Base-by-base conservation (phyloP, 148 eudicot species). In the Simmondsia chinensis region DNA sequence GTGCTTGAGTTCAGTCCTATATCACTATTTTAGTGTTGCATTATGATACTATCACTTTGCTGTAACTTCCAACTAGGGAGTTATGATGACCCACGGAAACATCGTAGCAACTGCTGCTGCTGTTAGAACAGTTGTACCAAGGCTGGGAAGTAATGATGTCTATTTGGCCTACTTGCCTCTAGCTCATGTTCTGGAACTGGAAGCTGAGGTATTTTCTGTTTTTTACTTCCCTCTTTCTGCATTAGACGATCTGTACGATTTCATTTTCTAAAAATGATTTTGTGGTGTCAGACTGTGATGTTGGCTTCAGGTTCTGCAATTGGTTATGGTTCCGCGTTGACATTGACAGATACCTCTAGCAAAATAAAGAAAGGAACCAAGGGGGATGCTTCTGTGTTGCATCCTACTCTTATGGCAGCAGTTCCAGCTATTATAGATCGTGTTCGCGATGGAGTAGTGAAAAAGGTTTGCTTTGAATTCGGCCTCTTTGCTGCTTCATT, bases 351-450 rank as follows among this genome's bases (percentile, higher is more conserved):
- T 70, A 79, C 94, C 31, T 79, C 95, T 4, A 89, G 79, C 70
- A 89, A 85, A 69, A 70, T 89, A 29, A 84, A 74, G 68, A 89
- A 89, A 66, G 97, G 97, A 70, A 81, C 97, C 47, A 76, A 73
- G 63, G 97, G 95, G 54, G 97, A 89, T 64, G 93, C 73, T 59
- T 67, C 93, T 4, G 73, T 38, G 18, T 60, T 89, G 46, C 72
- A 68, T 57, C 97, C 97, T 55, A 85, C 97, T n/a, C 66, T 89
- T 43, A 81, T 89, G 97, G 77, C 95, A 46, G 77, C 87, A 42
- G 95, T 89, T 71, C 97, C 97, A 56, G 95, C 97, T 53, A 84
- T 89, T 53, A 52, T 89, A 43, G 97, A 89, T 21, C 91, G 97
- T 66, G 97, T 88, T 39, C 77, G 83, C 33, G 97, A 88, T 62